Conservation (phyloP, 495 filamentous ascomycete species). For the Cercophora scortea region DNA sequence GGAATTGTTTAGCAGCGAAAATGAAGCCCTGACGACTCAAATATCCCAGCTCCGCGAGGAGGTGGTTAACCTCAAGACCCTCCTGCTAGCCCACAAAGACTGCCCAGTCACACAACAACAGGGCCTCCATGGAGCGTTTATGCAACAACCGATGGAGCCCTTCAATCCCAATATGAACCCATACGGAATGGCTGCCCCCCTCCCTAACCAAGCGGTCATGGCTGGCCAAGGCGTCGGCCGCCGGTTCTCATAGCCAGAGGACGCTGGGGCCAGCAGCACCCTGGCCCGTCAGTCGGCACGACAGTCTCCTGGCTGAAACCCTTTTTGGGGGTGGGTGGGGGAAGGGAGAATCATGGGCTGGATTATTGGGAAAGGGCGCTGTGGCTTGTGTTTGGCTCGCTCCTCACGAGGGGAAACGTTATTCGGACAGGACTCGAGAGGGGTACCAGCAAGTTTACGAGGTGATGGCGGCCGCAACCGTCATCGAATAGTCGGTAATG, state of each 20-base stretch:
- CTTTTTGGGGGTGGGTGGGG: too few relatives aligned
- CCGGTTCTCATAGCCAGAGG: constrained; percentile 37
- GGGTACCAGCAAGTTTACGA: too few relatives aligned
- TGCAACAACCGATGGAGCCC: constrained; percentile 43
- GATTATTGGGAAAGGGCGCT: too few relatives aligned
- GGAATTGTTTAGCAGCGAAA: constrained; percentile 83
- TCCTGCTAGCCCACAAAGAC: constrained; percentile 92
- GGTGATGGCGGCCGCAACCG: too few relatives aligned
- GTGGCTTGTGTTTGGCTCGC: too few relatives aligned
- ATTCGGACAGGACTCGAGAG: too few relatives aligned
- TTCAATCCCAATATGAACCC: constrained; percentile 58
- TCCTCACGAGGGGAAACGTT: too few relatives aligned
- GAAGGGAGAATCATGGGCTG: too few relatives aligned
- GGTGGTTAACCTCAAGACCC: constrained; percentile 88
- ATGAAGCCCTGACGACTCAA: constrained; percentile 76
- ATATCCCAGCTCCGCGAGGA: constrained; percentile 84
- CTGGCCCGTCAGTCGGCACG: too few relatives aligned
- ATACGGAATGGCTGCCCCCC: constrained; percentile 57
- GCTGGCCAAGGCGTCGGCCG: constrained; percentile 44
- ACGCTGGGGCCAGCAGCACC: not conserved
- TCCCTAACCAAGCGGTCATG: constrained; percentile 48
- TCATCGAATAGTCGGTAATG: too few relatives aligned
- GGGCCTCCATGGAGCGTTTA: constrained; percentile 56
- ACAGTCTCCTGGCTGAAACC: too few relatives aligned
- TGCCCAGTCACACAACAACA: constrained; percentile 89